Percentiles rank a stretch among this genome's conserved stretches.
Conservation (phyloP, 2,329 filamentous ascomycete species). For the Diaporthe nobilis region DNA sequence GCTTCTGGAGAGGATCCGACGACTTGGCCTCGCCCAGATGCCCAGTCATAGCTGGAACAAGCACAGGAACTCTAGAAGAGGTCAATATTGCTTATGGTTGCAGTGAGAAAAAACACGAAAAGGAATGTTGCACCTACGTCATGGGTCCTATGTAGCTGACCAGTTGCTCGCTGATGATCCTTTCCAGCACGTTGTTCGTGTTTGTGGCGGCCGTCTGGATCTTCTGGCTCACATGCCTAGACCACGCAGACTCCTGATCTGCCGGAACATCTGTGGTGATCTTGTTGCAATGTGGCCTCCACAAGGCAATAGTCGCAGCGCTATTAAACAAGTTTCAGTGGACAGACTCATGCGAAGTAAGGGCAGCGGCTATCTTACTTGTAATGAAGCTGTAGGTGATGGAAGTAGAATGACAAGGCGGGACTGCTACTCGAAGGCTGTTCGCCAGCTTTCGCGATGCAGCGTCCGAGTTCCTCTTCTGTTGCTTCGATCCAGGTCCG, state of each 20-base stretch:
- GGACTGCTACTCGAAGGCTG: not conserved
- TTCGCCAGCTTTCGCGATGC: not conserved
- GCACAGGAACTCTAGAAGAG: conserved; percentile 1
- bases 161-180: not conserved
- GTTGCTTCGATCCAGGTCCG: not conserved
- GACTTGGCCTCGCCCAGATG: not conserved
- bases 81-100: not conserved
- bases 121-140: not conserved
- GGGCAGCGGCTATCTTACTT: not conserved
- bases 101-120: not conserved
- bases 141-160: not conserved
- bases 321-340: not conserved
- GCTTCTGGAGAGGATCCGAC: not conserved
- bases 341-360: not conserved
- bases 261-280: not conserved
- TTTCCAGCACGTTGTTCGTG: not conserved
- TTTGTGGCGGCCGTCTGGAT: not conserved
- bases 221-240: not conserved
- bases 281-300: not conserved
- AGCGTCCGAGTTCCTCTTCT: not conserved
- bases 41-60: not conserved
- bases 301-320: not conserved
- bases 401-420: not conserved
- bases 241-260: not conserved
- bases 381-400: not conserved